Evolutionary conservation across 768 basidiomycete genomes (phyloP), one percentile per base, ranked within the genome.

Genomic region (Pleurotus tuber-regium): DNA sequence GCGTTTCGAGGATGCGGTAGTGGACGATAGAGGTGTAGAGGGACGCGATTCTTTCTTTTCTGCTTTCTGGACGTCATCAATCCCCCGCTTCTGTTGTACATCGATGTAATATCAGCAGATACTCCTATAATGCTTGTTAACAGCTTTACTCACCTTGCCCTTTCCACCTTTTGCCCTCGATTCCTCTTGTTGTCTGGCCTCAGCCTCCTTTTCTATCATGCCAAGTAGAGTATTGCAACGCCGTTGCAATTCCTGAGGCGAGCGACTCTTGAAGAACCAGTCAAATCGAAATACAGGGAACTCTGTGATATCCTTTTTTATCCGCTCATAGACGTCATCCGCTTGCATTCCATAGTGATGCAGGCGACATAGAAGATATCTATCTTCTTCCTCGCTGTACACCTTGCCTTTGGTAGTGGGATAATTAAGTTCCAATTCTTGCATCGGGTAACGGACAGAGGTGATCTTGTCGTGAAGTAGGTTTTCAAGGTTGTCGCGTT

Each of bases 281-380:
- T 98, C 94, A 61, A 98, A 98, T 18, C 95, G 77, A 73, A 98
- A 99, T 11, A 95, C 89, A 1, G 96, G 95, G 69, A 94, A 98
- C 70, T 98, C 95, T 12, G 84, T 87, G 57, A 98, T 93, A 67
- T 98, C 96, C 67, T 87, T 84, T 80, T 96, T 97, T 70, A 98
- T 97, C 48, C 86, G 72, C 62, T 99, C 96, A 62, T 94, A 97
- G 21, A 92, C 88, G 60, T 97, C 93, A 43, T 91, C 91, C 12
- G 78, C 71, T 50, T 86, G 84, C 78, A 98, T 85, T 19, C 94
- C 93, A 58, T 98, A 95, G 69, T 96, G 83, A 64, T 84, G 83
- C 56, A 98, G 69, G 21, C 94, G 83, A 62, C 91, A 93, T 31
- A 98, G 79, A 9, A 98, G 78, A 72, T 98, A 99, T 14, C 96